These are phyloP conservation scores for Suillus subalutaceus DNA, from an alignment of 768 basidiomycete genomes.

Conservation along the genomic window DNA sequence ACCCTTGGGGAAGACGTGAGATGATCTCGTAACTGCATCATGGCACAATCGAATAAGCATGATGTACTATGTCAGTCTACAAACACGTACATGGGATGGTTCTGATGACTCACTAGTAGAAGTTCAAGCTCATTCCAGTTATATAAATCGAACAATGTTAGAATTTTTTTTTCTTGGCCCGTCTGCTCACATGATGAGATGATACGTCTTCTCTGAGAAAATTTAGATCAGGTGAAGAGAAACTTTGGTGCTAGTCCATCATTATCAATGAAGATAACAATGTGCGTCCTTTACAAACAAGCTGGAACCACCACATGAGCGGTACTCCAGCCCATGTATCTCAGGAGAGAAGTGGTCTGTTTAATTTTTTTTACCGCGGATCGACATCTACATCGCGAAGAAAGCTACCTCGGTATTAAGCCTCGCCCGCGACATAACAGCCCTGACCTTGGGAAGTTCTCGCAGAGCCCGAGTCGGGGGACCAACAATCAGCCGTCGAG, in stretches of 20 bases:
- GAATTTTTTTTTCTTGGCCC: conserved; percentile 48
- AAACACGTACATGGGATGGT: neutral
- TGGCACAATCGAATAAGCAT: conserved; percentile 59
- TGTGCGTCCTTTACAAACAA: conserved; percentile 66
- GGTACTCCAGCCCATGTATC: conserved; percentile 47
- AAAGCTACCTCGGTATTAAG: conserved; percentile 68
- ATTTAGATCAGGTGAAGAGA: conserved; percentile 61
- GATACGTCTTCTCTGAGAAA: conserved; percentile 62
- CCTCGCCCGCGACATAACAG: conserved; percentile 67
- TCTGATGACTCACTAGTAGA: conserved; percentile 9
- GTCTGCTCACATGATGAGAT: conserved; percentile 55
- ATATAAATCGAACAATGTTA: conserved; percentile 60
- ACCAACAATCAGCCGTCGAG: conserved; percentile 49
- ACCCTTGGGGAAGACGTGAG: conserved; percentile 74
- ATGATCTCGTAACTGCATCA: conserved; percentile 64
- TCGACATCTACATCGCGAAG: conserved; percentile 45
- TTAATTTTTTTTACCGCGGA: neutral
- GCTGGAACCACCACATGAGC: conserved; percentile 58
- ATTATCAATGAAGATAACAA: conserved; percentile 84
- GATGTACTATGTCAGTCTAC: conserved; percentile 50
- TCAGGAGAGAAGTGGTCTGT: conserved; percentile 41
- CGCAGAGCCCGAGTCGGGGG: neutral
- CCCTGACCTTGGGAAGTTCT: conserved; percentile 41
- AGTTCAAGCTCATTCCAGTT: conserved; percentile 68
- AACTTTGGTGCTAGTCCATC: conserved; percentile 59